phyloP scores from a whole-genome alignment of 345 rosid genomes.

The Camelina neglecta region DNA sequence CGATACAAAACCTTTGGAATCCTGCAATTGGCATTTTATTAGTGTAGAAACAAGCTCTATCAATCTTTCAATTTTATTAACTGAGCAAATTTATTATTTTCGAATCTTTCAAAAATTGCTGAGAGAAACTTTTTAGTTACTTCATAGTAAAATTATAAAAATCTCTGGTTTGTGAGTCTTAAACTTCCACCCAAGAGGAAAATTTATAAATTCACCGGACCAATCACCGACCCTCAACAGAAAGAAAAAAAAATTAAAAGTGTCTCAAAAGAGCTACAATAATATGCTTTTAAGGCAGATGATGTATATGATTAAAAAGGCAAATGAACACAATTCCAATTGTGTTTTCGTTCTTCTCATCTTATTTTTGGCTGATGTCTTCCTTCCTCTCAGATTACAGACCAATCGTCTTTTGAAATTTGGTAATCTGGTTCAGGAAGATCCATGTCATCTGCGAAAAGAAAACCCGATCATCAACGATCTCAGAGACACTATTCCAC shows the following conservation, averaged over 20 bases:
- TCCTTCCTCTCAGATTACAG: constrained; percentile 47
- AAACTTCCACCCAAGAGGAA: not conserved
- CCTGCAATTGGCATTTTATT: not conserved
- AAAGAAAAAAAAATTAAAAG: not conserved
- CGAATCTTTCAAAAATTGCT: not conserved
- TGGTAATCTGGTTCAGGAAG: constrained; percentile 90
- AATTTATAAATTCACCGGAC: not conserved
- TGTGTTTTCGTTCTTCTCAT: constrained; percentile 40
- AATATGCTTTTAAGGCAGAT: constrained; percentile 24
- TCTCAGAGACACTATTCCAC: not conserved
- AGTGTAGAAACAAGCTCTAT: constrained; percentile 13
- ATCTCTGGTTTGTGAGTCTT: constrained; percentile 6
- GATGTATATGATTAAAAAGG: constrained; percentile 33
- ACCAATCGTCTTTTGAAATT: constrained; percentile 56
- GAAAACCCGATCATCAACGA: not conserved
- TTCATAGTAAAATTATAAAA: not conserved
- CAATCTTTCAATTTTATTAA: not conserved
- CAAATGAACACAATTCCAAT: constrained; percentile 39
- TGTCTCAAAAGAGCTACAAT: constrained; percentile 26
- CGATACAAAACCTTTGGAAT: not conserved
- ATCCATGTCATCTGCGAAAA: constrained; percentile 95
- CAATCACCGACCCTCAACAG: constrained; percentile 11
- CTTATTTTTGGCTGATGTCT: constrained; percentile 29
- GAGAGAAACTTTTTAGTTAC: not conserved
- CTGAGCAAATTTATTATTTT: not conserved